Percentiles rank a stretch among this genome's conserved stretches.
phyloP scores from a whole-genome alignment of 2,329 filamentous ascomycete species.

The Fusarium agapanthi region DNA sequence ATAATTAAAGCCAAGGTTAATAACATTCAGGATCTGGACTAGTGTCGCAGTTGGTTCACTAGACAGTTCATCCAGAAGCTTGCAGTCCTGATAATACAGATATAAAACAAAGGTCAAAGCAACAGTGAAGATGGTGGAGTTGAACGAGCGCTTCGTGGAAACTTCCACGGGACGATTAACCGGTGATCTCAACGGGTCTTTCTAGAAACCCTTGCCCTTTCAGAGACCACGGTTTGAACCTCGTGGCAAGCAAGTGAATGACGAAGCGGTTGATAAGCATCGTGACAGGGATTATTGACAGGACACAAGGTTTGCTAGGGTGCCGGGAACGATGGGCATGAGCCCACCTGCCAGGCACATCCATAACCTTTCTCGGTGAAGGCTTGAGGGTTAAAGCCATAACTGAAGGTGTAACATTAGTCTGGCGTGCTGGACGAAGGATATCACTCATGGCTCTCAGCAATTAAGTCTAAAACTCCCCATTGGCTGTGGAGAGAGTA shows the following conservation, averaged over 20 bases:
- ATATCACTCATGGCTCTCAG: not conserved
- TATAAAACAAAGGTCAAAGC: not conserved
- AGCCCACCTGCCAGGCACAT: slow-evolving; percentile 20
- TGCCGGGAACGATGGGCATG: slow-evolving; percentile 12
- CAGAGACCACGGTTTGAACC: slow-evolving; percentile 8
- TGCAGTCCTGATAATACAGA: not conserved
- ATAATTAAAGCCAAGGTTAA: not conserved
- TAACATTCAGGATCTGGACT: not conserved
- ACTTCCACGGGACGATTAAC: slow-evolving; percentile 23
- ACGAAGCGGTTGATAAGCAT: slow-evolving; percentile 36
- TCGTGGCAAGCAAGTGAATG: slow-evolving; percentile 24
- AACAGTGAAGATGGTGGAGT: not conserved
- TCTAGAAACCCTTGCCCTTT: slow-evolving; percentile 1
- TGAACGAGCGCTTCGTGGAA: slow-evolving; percentile 7
- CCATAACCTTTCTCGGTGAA: slow-evolving; percentile 11
- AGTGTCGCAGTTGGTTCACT: not conserved
- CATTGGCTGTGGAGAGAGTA: not conserved
- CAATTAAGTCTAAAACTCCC: not conserved
- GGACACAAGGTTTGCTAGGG: slow-evolving; percentile 26
- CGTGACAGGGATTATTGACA: slow-evolving; percentile 17
- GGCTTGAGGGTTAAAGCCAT: slow-evolving; percentile 6
- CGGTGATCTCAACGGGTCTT: slow-evolving; percentile 20
- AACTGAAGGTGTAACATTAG: slow-evolving; percentile 36
- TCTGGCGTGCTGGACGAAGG: slow-evolving; percentile 10
- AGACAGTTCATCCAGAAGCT: not conserved